These are phyloP conservation scores for Blastocystis sp. DNA, from an alignment of 352 stramenopile species.

Conservation along the genomic window DNA sequence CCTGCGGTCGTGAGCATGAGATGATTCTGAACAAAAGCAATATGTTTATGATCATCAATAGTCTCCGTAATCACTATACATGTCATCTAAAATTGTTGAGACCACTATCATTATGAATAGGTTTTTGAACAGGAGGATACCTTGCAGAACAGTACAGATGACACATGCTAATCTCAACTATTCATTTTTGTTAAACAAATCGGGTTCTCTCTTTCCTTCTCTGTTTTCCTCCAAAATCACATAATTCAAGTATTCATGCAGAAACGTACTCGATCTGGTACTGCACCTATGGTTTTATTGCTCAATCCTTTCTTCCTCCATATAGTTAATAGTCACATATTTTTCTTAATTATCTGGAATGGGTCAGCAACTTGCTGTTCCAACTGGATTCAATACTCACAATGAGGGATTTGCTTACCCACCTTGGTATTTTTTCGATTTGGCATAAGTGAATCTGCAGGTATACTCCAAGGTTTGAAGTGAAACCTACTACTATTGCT, in stretches of 20 bases:
- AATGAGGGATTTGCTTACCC: conserved; percentile 15
- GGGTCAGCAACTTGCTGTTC: conserved; percentile 51
- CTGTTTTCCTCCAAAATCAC: too few species aligned
- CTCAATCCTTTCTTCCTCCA: too few species aligned
- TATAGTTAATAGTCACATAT: too few species aligned
- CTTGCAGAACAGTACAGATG: too few species aligned
- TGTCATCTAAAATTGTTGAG: background rate
- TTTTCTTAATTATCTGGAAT: background rate
- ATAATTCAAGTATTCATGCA: too few species aligned
- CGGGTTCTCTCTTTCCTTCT: too few species aligned
- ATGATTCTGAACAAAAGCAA: background rate
- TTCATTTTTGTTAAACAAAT: too few species aligned
- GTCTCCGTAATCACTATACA: background rate
- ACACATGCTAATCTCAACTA: too few species aligned
- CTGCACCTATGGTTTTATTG: too few species aligned
- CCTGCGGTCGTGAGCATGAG: background rate
- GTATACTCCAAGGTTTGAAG: conserved; percentile 16
- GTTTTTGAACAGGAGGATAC: too few species aligned
- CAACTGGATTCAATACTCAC: conserved; percentile 6
- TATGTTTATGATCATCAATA: conserved; percentile 3
- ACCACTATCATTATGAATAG: too few species aligned
- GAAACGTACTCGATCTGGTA: too few species aligned
- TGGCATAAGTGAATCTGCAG: background rate
- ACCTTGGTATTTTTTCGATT: background rate
- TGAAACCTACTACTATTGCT: background rate